A percentile compares a stretch with the other conserved stretches of the same genome.
Evolutionary conservation across 345 rosid genomes (phyloP).

Genomic region (Arabidopsis suecica): DNA sequence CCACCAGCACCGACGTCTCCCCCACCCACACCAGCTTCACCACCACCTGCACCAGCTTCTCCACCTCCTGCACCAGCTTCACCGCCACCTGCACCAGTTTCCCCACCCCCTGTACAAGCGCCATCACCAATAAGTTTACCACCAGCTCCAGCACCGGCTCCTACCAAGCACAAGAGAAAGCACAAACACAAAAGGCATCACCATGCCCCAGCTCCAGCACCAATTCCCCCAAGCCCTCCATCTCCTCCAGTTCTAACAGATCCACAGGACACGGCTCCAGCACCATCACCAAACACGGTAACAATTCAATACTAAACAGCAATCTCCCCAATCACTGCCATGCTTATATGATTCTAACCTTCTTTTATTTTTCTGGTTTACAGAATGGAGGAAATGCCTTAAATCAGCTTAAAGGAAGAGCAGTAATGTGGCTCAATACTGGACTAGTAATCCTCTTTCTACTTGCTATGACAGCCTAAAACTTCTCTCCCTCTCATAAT

Average conservation of each 20-base stretch:
- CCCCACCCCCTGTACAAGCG: conserved; percentile 52
- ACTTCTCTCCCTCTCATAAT: conserved; percentile 46
- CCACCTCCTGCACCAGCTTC: conserved; percentile 47
- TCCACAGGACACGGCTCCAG: conserved; percentile 69
- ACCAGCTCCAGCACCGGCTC: conserved; percentile 73
- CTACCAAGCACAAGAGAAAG: conserved; percentile 64
- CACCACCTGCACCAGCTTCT: conserved; percentile 53
- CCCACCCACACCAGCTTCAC: conserved; percentile 50
- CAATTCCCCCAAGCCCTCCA: conserved; percentile 79
- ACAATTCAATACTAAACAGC: conserved; percentile 18
- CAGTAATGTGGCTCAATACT: conserved; percentile 55
- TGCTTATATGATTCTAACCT: neutral
- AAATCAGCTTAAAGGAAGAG: conserved; percentile 52
- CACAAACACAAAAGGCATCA: conserved; percentile 73
- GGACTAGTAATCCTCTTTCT: conserved; percentile 57
- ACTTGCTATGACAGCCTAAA: conserved; percentile 54
- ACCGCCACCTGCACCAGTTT: conserved; percentile 43
- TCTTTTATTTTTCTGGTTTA: conserved; percentile 33
- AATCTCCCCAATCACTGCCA: conserved; percentile 1
- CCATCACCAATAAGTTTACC: conserved; percentile 53
- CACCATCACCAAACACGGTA: conserved; percentile 83
- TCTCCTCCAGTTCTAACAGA: conserved; percentile 70
- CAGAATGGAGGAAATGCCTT: conserved; percentile 69
- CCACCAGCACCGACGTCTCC: conserved; percentile 60
- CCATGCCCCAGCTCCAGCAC: conserved; percentile 76